Evolutionary conservation across 305 asterid genomes (phyloP).

Genomic region (Fraxinus paxiana): DNA sequence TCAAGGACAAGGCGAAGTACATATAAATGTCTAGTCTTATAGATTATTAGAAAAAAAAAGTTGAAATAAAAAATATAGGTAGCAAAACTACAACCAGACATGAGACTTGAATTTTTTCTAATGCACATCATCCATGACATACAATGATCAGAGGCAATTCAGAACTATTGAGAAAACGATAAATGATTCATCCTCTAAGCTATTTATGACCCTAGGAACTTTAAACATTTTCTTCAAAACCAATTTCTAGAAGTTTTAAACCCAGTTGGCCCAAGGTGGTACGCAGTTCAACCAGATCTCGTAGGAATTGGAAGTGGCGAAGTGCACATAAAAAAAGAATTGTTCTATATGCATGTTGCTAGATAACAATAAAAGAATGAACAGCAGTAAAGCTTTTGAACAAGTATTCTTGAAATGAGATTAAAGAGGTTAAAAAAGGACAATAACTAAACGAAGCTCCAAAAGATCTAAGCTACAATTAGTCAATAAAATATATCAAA

Average conservation of each 20-base stretch:
- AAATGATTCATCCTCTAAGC: not conserved
- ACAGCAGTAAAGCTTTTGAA: not conserved
- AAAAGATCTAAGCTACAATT: slow-evolving; percentile 6
- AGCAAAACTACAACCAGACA: not conserved
- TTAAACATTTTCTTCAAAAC: not conserved
- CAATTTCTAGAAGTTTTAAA: not conserved
- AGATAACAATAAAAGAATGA: not conserved
- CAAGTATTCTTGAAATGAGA: not conserved
- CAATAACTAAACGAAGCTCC: slow-evolving; percentile 7
- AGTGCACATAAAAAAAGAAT: slow-evolving; percentile 2
- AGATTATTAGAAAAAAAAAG: not conserved
- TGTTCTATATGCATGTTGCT: not conserved
- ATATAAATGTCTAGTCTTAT: not conserved
- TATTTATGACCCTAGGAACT: not conserved
- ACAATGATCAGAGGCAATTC: not conserved
- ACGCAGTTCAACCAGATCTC: not conserved
- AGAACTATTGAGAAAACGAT: not conserved
- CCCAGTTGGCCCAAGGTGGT: not conserved
- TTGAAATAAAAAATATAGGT: not conserved
- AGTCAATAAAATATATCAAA: slow-evolving; percentile 16
- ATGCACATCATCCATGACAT: not conserved
- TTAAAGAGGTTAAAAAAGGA: not conserved
- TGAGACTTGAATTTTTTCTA: not conserved
- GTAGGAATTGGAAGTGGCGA: not conserved
- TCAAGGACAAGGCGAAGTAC: not conserved